Conservation (phyloP, 495 filamentous ascomycete genomes). For the Penicillium ochrochloron region DNA sequence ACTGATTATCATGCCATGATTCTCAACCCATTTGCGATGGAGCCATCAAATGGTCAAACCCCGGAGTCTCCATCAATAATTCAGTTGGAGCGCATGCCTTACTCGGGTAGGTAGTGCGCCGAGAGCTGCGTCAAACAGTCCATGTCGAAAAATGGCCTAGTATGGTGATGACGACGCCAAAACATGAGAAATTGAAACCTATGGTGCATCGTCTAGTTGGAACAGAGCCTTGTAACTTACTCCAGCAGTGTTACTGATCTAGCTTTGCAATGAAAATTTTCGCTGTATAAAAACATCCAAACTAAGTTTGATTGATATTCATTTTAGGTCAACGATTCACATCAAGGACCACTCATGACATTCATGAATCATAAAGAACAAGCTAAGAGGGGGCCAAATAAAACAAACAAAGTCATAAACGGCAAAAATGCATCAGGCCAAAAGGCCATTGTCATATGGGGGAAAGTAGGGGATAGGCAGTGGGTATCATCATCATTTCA, state of each 20-base stretch:
- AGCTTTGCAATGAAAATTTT: background rate
- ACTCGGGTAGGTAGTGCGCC: no score
- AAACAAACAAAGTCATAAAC: slow-evolving; percentile 5
- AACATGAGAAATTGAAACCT: no score
- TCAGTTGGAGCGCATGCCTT: background rate
- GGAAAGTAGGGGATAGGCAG: slow-evolving; percentile 14
- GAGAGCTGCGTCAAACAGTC: no score
- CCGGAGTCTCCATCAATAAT: no score
- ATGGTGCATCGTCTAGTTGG: no score
- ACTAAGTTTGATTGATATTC: background rate
- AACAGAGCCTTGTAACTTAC: background rate
- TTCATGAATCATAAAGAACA: slow-evolving; percentile 33
- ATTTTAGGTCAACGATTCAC: slow-evolving; percentile 3
- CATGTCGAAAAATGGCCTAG: no score
- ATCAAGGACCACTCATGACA: slow-evolving; percentile 20
- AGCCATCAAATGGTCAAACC: no score
- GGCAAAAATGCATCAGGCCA: background rate
- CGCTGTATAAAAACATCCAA: background rate
- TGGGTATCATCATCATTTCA: slow-evolving; percentile 36
- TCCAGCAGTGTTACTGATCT: background rate
- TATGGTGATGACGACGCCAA: no score
- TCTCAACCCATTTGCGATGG: no score
- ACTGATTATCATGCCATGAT: no score
- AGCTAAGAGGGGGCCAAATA: slow-evolving; percentile 4
- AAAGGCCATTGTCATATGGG: background rate